A percentile compares a stretch with the other conserved stretches of the same genome.
These are phyloP conservation scores for Claviceps cyperi DNA, from an alignment of 2,329 filamentous ascomycete species.

Conservation along the genomic window DNA sequence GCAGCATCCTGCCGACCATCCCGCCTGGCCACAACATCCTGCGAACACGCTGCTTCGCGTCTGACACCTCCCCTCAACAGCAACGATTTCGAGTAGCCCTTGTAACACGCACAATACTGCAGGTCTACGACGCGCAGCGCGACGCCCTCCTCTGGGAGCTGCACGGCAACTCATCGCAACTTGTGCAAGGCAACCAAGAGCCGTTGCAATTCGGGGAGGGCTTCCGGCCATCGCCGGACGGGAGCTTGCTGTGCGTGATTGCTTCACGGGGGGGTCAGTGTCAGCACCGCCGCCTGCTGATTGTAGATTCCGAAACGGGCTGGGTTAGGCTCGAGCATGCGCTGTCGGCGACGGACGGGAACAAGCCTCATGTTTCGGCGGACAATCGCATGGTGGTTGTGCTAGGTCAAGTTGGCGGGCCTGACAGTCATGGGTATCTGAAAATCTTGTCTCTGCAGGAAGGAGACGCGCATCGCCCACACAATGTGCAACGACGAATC, in stretches of 20 bases:
- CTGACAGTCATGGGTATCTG: not conserved
- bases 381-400: slow-evolving; percentile 4
- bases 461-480: not conserved
- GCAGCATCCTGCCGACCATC: slow-evolving; percentile 3
- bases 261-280: not conserved
- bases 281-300: slow-evolving; percentile 2
- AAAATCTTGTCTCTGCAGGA: not conserved
- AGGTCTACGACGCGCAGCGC: slow-evolving; percentile 2
- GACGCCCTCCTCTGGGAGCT: slow-evolving; percentile 6
- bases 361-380: slow-evolving; percentile 2
- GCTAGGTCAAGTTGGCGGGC: not conserved
- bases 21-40: not conserved
- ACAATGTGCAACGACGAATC: not conserved
- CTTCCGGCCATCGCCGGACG: slow-evolving; percentile 4
- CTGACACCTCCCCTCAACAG: not conserved
- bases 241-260: slow-evolving; percentile 3
- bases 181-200: slow-evolving; percentile 4
- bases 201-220: slow-evolving; percentile 3
- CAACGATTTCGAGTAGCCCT: slow-evolving; percentile 1
- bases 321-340: slow-evolving; percentile 3
- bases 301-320: slow-evolving; percentile 3
- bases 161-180: slow-evolving; percentile 5
- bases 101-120: not conserved
- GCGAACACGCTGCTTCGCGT: slow-evolving; percentile 2
- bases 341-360: slow-evolving; percentile 1